These are phyloP conservation scores for Blastocystis sp. DNA, from an alignment of 352 stramenopile species.

Conservation along the genomic window DNA sequence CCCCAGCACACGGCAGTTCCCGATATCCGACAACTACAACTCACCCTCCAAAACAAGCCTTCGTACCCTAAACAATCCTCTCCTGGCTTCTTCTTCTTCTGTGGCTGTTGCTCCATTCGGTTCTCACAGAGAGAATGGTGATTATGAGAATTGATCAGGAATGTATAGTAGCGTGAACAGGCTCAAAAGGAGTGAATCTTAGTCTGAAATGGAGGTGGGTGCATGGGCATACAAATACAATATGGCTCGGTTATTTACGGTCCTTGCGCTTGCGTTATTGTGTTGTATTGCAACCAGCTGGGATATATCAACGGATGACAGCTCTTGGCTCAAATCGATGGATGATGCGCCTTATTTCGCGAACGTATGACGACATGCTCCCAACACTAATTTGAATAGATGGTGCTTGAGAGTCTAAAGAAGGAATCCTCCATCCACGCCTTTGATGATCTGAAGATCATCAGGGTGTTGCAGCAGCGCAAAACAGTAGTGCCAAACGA, in stretches of 20 bases:
- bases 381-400: background rate
- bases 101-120: background rate
- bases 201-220: no score
- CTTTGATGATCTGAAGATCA: slow-evolving; percentile 32
- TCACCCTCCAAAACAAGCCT: background rate
- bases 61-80: background rate
- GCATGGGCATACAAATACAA: no score
- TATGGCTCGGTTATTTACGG: no score
- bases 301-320: background rate
- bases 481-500: background rate
- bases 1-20: background rate
- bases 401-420: slow-evolving; percentile 24
- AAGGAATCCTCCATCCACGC: slow-evolving; percentile 19
- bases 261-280: background rate
- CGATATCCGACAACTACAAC: background rate
- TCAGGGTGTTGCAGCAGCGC: slow-evolving; percentile 16
- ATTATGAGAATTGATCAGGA: no score
- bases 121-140: background rate
- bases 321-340: background rate
- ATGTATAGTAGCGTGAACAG: no score
- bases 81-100: slow-evolving; percentile 7
- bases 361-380: background rate
- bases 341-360: slow-evolving; percentile 7
- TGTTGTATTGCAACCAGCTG: background rate
- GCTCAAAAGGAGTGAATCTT: no score